A percentile compares a stretch with the other conserved stretches of the same genome.
These are phyloP conservation scores for Priceomyces haplophilus DNA, from an alignment of 805 yeast genomes.

Conservation along the genomic window DNA sequence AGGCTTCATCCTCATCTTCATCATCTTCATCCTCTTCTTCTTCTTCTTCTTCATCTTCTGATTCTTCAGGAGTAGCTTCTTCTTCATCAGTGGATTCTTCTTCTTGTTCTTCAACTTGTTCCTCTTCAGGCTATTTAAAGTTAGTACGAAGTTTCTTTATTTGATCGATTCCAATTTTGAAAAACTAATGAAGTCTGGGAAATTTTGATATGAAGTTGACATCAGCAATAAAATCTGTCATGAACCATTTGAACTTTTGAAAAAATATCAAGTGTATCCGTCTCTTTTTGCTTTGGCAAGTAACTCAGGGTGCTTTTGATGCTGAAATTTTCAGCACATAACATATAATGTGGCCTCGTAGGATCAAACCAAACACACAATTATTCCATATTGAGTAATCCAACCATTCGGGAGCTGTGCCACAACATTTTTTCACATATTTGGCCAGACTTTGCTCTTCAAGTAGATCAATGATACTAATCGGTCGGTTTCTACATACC, in stretches of 20 bases:
- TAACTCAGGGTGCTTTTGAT: too few species aligned
- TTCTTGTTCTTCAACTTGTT: constrained; percentile 15
- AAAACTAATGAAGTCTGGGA: not conserved
- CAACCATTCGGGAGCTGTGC: too few species aligned
- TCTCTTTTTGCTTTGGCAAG: too few species aligned
- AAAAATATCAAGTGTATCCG: too few species aligned
- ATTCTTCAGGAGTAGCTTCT: constrained; percentile 35
- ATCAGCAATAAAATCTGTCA: too few species aligned
- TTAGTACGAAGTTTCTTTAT: constrained; percentile 12
- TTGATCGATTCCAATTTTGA: not conserved
- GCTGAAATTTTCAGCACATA: too few species aligned
- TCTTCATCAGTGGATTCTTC: constrained; percentile 39
- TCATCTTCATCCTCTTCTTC: constrained; percentile 60
- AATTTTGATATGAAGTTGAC: too few species aligned
- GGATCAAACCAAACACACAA: too few species aligned
- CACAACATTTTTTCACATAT: too few species aligned
- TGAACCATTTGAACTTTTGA: too few species aligned
- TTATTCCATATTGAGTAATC: too few species aligned
- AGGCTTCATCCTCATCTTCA: constrained; percentile 68
- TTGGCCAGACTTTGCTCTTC: not conserved
- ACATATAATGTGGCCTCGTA: too few species aligned
- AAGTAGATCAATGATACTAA: not conserved
- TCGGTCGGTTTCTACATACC: constrained; percentile 30
- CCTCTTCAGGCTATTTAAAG: constrained; percentile 26
- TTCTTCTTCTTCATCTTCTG: constrained; percentile 45